Conservation (phyloP, 352 stramenopile genomes). For the Lagenidium sp. region DNA sequence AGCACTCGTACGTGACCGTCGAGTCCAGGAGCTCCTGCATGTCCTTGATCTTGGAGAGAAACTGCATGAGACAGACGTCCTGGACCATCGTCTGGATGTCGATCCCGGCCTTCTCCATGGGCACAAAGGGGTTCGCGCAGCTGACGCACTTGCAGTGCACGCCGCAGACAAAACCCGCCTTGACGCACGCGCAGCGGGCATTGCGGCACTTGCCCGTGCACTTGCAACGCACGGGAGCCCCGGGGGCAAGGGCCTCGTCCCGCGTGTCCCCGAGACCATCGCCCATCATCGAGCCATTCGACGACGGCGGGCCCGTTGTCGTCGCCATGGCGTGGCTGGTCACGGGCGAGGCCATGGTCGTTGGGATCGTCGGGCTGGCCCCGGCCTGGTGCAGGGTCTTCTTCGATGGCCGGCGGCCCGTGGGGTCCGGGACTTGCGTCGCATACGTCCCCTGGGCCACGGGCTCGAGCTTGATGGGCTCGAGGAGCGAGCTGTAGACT, state of each 20-base stretch:
- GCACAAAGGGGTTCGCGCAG: constrained; percentile 73
- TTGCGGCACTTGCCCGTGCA: constrained; percentile 82
- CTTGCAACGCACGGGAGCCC: constrained; percentile 42
- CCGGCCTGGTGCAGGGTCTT: constrained; percentile 46
- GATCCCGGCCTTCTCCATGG: constrained; percentile 62
- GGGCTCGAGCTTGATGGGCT: background rate
- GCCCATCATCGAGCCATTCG: background rate
- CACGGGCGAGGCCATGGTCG: background rate
- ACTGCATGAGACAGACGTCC: constrained; percentile 78
- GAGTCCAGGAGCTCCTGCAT: constrained; percentile 77
- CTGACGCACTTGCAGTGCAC: constrained; percentile 69
- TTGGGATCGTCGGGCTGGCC: background rate
- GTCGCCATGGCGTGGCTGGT: background rate
- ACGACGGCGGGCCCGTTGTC: background rate
- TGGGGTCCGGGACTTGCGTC: constrained; percentile 43
- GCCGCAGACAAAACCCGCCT: constrained; percentile 70
- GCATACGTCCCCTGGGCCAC: constrained; percentile 25
- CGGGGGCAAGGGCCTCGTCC: background rate
- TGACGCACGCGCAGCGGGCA: constrained; percentile 72
- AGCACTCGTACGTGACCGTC: constrained; percentile 59
- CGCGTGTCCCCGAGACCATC: background rate
- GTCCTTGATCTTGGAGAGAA: constrained; percentile 74
- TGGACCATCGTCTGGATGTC: constrained; percentile 53
- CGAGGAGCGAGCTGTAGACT: constrained; percentile 14
- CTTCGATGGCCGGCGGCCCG: constrained; percentile 55